Conservation (phyloP, 352 stramenopile species). For the Pythium folliculosum region DNA sequence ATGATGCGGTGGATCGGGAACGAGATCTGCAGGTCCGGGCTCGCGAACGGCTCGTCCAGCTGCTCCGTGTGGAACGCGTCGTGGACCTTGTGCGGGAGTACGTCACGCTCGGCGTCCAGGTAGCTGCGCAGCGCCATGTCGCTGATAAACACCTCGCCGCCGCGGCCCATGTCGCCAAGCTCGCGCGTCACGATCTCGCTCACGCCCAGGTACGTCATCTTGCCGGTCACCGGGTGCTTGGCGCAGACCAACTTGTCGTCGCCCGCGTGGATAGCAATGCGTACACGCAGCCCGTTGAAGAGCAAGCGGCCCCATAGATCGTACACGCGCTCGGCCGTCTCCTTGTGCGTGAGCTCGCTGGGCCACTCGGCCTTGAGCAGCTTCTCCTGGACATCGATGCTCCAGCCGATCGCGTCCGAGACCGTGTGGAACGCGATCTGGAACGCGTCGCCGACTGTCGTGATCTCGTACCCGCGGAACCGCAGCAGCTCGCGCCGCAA, state of each 20-base stretch:
- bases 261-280: conserved; percentile 79
- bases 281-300: conserved; percentile 73
- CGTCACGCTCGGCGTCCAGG: conserved; percentile 38
- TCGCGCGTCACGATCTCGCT: conserved; percentile 71
- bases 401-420: conserved; percentile 64
- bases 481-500: conserved; percentile 51
- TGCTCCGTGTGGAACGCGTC: conserved; percentile 17
- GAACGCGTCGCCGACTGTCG: conserved; percentile 75
- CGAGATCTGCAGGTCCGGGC: conserved; percentile 21
- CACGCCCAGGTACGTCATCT: conserved; percentile 74
- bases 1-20: conserved; percentile 25
- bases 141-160: conserved; percentile 74
- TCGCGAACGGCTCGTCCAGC: conserved; percentile 16
- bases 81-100: conserved; percentile 22
- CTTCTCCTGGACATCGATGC: conserved; percentile 64
- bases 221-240: conserved; percentile 74
- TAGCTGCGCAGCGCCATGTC: conserved; percentile 48
- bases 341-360: conserved; percentile 40
- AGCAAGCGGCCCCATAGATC: conserved; percentile 59
- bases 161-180: conserved; percentile 61
- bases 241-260: conserved; percentile 61
- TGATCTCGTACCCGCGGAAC: conserved; percentile 82
- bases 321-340: conserved; percentile 45
- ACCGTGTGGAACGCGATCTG: conserved; percentile 78
- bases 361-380: conserved; percentile 66